phyloP scores from a whole-genome alignment of 2,329 filamentous ascomycete genomes.

The Calonectria hawksworthii region DNA sequence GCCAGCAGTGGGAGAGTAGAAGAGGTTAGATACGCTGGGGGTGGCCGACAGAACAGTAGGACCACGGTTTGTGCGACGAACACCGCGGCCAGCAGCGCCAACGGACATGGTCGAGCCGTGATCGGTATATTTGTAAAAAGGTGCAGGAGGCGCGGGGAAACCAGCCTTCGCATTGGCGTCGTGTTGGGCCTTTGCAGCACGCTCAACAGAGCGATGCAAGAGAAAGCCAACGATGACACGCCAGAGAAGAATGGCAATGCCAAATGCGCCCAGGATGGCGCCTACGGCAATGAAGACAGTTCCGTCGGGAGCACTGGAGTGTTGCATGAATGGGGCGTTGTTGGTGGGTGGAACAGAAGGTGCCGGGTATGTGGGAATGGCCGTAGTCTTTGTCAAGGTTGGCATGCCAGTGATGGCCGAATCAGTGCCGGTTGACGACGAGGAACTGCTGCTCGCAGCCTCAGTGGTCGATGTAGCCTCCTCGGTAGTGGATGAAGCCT shows the following conservation, averaged over 20 bases:
- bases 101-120: conserved; percentile 68
- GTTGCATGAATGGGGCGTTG: conserved; percentile 92
- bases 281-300: conserved; percentile 98
- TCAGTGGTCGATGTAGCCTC: conserved; percentile 33
- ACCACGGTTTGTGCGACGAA: conserved; percentile 66
- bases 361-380: conserved; percentile 73
- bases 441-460: conserved; percentile 29
- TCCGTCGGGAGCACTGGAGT: conserved; percentile 87
- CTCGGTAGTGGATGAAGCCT: conserved; percentile 23
- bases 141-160: conserved; percentile 69
- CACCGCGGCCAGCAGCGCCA: conserved; percentile 61
- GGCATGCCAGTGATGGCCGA: conserved; percentile 54
- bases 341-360: conserved; percentile 85
- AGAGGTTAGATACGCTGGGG: conserved; percentile 79
- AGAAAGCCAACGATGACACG: conserved; percentile 89
- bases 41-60: conserved; percentile 65
- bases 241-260: conserved; percentile 87
- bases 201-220: conserved; percentile 90
- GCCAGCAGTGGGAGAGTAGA: conserved; percentile 94
- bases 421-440: conserved; percentile 33
- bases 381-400: conserved; percentile 55
- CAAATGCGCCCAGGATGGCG: conserved; percentile 86
- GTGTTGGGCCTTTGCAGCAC: conserved; percentile 83
- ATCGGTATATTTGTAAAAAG: conserved; percentile 76
- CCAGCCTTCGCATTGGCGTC: conserved; percentile 77